phyloP scores from a whole-genome alignment of 176 grass and related monocot species.

The Oryza australiensis region DNA sequence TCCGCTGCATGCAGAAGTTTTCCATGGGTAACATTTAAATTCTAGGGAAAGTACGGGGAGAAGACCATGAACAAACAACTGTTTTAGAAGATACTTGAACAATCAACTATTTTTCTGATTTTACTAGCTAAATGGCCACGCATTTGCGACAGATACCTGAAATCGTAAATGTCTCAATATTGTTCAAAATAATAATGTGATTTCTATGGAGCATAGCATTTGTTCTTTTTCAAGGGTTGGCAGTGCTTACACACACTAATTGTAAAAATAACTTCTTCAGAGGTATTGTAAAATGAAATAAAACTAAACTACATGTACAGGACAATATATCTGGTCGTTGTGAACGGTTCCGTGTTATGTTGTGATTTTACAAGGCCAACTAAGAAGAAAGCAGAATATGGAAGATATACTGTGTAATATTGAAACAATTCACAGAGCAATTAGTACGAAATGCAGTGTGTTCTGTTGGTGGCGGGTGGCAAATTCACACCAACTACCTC shows the following conservation, averaged over 20 bases:
- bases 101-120: constrained; percentile 20
- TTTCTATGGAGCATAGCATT: background rate
- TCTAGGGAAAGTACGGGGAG: constrained; percentile 5
- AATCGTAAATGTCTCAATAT: background rate
- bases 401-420: background rate
- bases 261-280: background rate
- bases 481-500: background rate
- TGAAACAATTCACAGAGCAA: background rate
- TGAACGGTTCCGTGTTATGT: background rate
- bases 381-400: background rate
- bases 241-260: background rate
- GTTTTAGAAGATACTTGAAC: background rate
- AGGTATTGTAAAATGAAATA: background rate
- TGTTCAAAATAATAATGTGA: background rate
- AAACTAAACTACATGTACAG: background rate
- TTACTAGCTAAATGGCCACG: background rate
- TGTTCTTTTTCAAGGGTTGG: background rate
- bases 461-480: background rate
- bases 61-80: background rate
- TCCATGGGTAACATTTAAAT: constrained; percentile 22
- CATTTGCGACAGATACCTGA: background rate
- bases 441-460: background rate
- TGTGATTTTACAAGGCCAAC: background rate
- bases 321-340: background rate
- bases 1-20: background rate